Percentiles rank a stretch among this genome's conserved stretches.
Conservation (phyloP, 1,139 yeast species). For the Eremothecium sinecaudum region DNA sequence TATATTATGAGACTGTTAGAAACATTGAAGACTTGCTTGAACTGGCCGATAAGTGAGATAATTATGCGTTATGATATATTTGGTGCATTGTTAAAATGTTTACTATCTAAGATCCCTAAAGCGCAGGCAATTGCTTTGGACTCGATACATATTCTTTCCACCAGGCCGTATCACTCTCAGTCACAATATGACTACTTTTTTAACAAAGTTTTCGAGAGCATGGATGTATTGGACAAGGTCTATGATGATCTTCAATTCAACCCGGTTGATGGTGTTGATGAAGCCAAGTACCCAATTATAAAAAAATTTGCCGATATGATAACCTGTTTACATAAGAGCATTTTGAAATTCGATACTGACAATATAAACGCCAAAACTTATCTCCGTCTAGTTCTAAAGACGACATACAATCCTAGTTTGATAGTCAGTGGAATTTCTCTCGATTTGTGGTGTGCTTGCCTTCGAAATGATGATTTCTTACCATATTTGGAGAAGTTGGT, state of each 20-base stretch:
- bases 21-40: slow-evolving; percentile 79
- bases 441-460: slow-evolving; percentile 89
- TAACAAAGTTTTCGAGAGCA: slow-evolving; percentile 73
- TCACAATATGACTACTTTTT: slow-evolving; percentile 74
- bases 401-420: slow-evolving; percentile 76
- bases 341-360: slow-evolving; percentile 28
- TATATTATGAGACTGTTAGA: slow-evolving; percentile 63
- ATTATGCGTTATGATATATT: slow-evolving; percentile 60
- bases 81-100: slow-evolving; percentile 53
- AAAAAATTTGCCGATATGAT: slow-evolving; percentile 92
- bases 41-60: slow-evolving; percentile 80
- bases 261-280: slow-evolving; percentile 68
- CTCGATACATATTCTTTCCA: slow-evolving; percentile 79
- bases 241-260: slow-evolving; percentile 56
- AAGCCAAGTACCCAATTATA: slow-evolving; percentile 62
- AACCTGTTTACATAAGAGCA: slow-evolving; percentile 66
- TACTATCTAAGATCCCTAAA: slow-evolving; percentile 52
- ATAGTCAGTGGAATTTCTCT: slow-evolving; percentile 86
- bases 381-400: slow-evolving; percentile 62
- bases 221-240: slow-evolving; percentile 54
- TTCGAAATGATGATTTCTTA: slow-evolving; percentile 66
- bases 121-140: slow-evolving; percentile 81
- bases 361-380: slow-evolving; percentile 39
- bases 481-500: slow-evolving; percentile 37
- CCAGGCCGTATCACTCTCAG: slow-evolving; percentile 60